Evolutionary conservation across 768 basidiomycete species (phyloP).

Genomic region (Artomyces pyxidatus): DNA sequence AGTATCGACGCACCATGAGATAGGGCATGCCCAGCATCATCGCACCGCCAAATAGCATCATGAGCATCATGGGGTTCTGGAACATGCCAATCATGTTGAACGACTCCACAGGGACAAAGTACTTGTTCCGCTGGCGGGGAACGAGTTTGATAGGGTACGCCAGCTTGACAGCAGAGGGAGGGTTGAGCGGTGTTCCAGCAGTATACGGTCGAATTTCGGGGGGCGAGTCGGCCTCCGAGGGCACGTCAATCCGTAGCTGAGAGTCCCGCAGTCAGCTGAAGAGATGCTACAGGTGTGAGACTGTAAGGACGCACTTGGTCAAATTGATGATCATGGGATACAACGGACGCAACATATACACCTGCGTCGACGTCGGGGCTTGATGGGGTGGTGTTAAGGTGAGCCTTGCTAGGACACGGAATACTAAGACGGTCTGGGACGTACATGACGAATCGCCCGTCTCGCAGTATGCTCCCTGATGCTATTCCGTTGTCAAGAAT

Average conservation of each 20-base stretch:
- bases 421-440: slow-evolving; percentile 17
- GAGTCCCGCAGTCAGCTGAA: not conserved
- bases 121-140: slow-evolving; percentile 48
- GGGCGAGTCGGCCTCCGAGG: slow-evolving; percentile 28
- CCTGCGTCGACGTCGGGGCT: slow-evolving; percentile 66
- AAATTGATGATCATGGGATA: slow-evolving; percentile 59
- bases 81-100: slow-evolving; percentile 74
- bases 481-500: slow-evolving; percentile 51
- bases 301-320: slow-evolving; percentile 60
- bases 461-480: slow-evolving; percentile 42
- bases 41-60: slow-evolving; percentile 58
- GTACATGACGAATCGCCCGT: slow-evolving; percentile 65
- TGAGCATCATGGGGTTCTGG: slow-evolving; percentile 78
- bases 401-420: no score
- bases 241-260: slow-evolving; percentile 65
- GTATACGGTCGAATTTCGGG: slow-evolving; percentile 56
- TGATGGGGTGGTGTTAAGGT: slow-evolving; percentile 4
- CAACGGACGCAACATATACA: slow-evolving; percentile 59
- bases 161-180: slow-evolving; percentile 44
- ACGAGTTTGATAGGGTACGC: slow-evolving; percentile 53
- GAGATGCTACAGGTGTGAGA: not conserved
- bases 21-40: slow-evolving; percentile 72
- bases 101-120: slow-evolving; percentile 60
- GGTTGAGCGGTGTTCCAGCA: slow-evolving; percentile 60
- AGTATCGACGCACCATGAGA: slow-evolving; percentile 53